Evolutionary conservation across 345 rosid species (phyloP).

Genomic region (Citrus trifoliata): DNA sequence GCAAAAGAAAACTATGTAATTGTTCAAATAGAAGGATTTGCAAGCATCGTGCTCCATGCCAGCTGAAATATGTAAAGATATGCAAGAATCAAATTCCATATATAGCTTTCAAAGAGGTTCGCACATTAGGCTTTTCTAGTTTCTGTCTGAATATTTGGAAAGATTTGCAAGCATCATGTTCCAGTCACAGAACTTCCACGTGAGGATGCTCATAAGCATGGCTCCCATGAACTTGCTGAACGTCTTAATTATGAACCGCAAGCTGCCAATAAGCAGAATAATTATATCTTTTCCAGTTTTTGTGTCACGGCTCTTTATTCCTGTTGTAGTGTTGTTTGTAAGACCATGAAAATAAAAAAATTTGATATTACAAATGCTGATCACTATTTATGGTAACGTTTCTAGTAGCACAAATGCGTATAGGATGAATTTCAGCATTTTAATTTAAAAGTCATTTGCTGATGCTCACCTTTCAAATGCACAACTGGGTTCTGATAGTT

Average conservation of each 20-base stretch:
- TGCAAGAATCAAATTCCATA: not conserved
- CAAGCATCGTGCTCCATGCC: not conserved
- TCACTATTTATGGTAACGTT: not conserved
- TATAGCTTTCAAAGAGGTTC: not conserved
- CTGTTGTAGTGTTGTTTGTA: not conserved
- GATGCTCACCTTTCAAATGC: not conserved
- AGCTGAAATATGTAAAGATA: not conserved
- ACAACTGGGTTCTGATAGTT: not conserved
- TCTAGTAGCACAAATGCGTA: not conserved
- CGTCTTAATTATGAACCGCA: not conserved
- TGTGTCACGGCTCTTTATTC: not conserved
- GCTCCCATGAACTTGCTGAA: not conserved
- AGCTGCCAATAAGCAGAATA: not conserved
- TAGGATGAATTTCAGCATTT: not conserved
- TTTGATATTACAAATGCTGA: not conserved
- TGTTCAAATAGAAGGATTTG: not conserved
- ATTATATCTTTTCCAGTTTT: not conserved
- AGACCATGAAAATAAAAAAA: not conserved
- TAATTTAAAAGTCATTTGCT: not conserved
- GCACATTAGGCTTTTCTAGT: not conserved
- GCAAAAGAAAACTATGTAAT: not conserved
- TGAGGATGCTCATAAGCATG: not conserved
- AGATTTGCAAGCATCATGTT: not conserved
- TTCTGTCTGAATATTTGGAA: not conserved
- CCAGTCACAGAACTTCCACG: not conserved